Conservation (phyloP, 1,284 basidiomycete species). For the Ustilago hordei region DNA sequence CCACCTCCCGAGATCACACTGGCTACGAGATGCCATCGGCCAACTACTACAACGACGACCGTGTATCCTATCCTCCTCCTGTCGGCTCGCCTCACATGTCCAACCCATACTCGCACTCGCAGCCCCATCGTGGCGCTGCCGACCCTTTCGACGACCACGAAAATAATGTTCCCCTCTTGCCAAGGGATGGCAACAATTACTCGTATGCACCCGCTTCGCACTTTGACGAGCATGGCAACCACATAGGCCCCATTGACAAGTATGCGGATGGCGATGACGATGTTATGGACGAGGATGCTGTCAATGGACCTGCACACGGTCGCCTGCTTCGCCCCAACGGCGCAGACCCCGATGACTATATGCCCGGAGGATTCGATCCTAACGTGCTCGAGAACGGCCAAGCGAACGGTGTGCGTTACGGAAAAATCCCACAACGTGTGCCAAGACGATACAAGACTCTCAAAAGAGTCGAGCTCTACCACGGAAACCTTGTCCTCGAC, state of each 20-base stretch:
- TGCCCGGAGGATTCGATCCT: constrained; percentile 62
- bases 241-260: constrained; percentile 49
- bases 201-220: constrained; percentile 60
- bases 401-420: constrained; percentile 56
- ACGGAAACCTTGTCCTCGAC: constrained; percentile 67
- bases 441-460: constrained; percentile 66
- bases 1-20: constrained; percentile 36
- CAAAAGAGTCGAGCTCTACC: constrained; percentile 65
- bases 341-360: constrained; percentile 39
- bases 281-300: constrained; percentile 57
- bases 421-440: constrained; percentile 64
- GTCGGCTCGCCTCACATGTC: constrained; percentile 29
- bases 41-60: constrained; percentile 37
- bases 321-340: constrained; percentile 22
- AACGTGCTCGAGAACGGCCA: constrained; percentile 53
- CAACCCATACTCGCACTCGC: constrained; percentile 38
- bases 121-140: constrained; percentile 22
- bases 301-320: constrained; percentile 42
- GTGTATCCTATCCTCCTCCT: constrained; percentile 23
- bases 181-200: constrained; percentile 49
- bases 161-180: constrained; percentile 54
- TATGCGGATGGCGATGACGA: constrained; percentile 51
- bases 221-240: constrained; percentile 61
- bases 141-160: constrained; percentile 45
- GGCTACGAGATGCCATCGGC: constrained; percentile 43